These are phyloP conservation scores for Psidium friedrichsthalianum DNA, from an alignment of 345 rosid genomes.

Conservation along the genomic window DNA sequence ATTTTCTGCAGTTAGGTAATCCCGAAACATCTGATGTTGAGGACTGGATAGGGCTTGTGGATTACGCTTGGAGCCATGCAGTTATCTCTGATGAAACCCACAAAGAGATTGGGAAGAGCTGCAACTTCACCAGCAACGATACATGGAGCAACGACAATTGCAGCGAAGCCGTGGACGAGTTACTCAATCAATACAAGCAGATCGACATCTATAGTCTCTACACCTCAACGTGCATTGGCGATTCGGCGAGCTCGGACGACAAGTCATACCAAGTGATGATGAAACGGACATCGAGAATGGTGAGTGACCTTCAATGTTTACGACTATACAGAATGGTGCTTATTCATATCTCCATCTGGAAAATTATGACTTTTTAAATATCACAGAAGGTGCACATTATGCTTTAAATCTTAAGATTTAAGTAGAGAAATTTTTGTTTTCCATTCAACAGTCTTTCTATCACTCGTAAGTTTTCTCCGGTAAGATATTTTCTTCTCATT, in stretches of 20 bases:
- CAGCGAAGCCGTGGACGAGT: conserved; percentile 38
- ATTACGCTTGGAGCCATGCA: conserved; percentile 96
- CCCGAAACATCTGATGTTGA: conserved; percentile 71
- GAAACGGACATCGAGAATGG: conserved; percentile 36
- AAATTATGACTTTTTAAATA: background rate
- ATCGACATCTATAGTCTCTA: conserved; percentile 80
- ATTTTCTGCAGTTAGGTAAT: conserved; percentile 53
- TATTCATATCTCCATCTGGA: background rate
- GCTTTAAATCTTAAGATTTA: background rate
- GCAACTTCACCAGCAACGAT: conserved; percentile 48
- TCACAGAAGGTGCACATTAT: background rate
- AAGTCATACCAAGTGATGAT: conserved; percentile 19
- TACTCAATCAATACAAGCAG: conserved; percentile 52
- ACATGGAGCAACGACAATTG: conserved; percentile 58
- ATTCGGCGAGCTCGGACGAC: conserved; percentile 14
- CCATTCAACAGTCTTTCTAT: background rate
- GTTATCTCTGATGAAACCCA: conserved; percentile 80
- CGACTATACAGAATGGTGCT: background rate
- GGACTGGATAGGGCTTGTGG: conserved; percentile 80
- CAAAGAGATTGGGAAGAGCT: conserved; percentile 28
- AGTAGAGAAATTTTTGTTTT: background rate
- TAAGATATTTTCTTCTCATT: background rate
- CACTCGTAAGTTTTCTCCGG: background rate
- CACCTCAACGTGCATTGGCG: conserved; percentile 46
- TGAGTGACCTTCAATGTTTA: background rate